Evolutionary conservation across 108 stramenopile species (phyloP).

Genomic region (Cyclotella choctawhatcheeana): DNA sequence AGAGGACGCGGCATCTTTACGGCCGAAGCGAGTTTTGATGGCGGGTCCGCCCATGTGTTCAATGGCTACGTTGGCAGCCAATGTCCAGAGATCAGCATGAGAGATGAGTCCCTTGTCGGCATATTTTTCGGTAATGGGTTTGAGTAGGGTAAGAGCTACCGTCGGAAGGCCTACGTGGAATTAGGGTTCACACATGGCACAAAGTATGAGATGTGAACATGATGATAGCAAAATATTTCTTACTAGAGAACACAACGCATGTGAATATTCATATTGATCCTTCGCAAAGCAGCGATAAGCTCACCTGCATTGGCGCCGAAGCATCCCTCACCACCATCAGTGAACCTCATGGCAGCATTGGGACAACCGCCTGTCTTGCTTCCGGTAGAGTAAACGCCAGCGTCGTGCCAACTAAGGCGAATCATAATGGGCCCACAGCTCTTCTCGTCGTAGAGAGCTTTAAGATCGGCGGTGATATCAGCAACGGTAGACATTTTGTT

Average conservation of each 20-base stretch:
- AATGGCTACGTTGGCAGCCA: constrained; percentile 74
- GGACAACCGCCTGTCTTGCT: constrained; percentile 48
- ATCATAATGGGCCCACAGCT: constrained; percentile 60
- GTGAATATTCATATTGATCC: not conserved
- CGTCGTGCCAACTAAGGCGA: constrained; percentile 63
- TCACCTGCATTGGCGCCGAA: constrained; percentile 63
- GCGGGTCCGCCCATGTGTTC: constrained; percentile 61
- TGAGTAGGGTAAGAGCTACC: constrained; percentile 45
- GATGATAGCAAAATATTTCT: not conserved
- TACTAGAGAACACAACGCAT: not conserved
- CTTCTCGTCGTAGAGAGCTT: constrained; percentile 52
- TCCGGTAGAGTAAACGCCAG: constrained; percentile 60
- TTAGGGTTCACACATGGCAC: too few relatives aligned
- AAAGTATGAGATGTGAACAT: not conserved
- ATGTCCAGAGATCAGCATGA: constrained; percentile 77
- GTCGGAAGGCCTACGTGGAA: constrained; percentile 38
- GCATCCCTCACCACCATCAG: constrained; percentile 49
- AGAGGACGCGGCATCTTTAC: constrained; percentile 40
- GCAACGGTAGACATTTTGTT: constrained; percentile 35
- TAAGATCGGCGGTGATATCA: constrained; percentile 56
- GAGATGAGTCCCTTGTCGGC: constrained; percentile 41
- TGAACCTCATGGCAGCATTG: constrained; percentile 65
- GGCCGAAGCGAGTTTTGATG: constrained; percentile 59
- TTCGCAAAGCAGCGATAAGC: not conserved
- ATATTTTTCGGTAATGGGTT: constrained; percentile 70